Evolutionary conservation across 2,329 filamentous ascomycete species (phyloP), one percentile per base, ranked within the genome.

Genomic region (Arthrobotrys iridis): DNA sequence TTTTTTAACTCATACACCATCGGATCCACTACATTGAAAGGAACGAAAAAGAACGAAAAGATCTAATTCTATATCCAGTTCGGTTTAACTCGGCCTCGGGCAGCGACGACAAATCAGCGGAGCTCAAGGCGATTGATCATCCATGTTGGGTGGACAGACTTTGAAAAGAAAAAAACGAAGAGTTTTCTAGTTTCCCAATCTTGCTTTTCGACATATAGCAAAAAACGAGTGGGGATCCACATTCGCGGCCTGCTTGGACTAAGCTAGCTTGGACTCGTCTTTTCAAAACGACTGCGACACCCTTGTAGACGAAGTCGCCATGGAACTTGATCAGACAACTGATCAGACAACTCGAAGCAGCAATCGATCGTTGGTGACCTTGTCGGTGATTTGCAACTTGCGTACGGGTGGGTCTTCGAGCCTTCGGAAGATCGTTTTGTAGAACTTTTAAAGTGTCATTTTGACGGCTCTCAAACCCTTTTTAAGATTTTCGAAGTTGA

Each of bases 81-180:
- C 71, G 71, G 71, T 59, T 75, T 75, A 58, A 75, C 63, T 59
- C 71, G 71, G 71, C 57, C 60, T 45, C 33, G 37, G 52, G 45
- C 20, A 41, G 15, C 28, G 45, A n/a, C 18, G 37, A 63, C 58
- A 75, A 68, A 64, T 58, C 57, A 68, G 71, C 57, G 71, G 71
- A 75, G 71, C 71, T 75, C 71, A 64, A 75, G 71, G 20, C 45
- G 52, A 67, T 62, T 50, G 60, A 62, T 62, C 70, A 75, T 67
- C 68, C 68, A 73, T 73, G 59, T 60, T 52, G 60, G n/a, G 43
- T 45, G 33, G 55, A 52, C 48, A 58, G 37, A 50, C 22, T 63
- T 43, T 33, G 20, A 26, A 59, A 67, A 67, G 35, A 46, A 45
- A 48, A 45, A n/a, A n/a, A n/a, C n/a, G 22, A 45, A 40, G 24